Percentiles rank a stretch among this genome's conserved stretches.
Conservation (phyloP, 768 basidiomycete species). For the Termitomyces heimii region DNA sequence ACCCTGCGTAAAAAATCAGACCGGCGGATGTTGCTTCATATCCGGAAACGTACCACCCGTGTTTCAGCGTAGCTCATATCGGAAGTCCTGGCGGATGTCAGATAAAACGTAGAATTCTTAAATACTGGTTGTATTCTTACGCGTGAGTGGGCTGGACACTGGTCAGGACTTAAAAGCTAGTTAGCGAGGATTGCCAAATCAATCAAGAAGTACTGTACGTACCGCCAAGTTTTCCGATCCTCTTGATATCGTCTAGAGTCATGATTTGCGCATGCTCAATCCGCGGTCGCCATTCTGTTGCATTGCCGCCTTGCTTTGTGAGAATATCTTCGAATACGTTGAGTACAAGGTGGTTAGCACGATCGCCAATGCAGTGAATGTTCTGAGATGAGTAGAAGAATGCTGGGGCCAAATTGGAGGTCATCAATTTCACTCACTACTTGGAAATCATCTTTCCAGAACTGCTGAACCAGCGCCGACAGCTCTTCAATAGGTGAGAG, state of each 20-base stretch:
- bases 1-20: constrained; percentile 21
- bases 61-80: constrained; percentile 92
- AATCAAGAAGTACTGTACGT: constrained; percentile 14
- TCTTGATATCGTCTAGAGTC: constrained; percentile 57
- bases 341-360: constrained; percentile 77
- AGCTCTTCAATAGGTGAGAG: constrained; percentile 49
- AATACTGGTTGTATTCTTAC: constrained; percentile 32
- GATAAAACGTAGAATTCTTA: neutral
- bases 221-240: constrained; percentile 74
- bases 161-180: constrained; percentile 58
- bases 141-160: constrained; percentile 94
- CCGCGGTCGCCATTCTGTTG: constrained; percentile 57
- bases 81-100: constrained; percentile 50
- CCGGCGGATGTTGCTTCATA: neutral
- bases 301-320: constrained; percentile 27
- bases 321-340: constrained; percentile 76
- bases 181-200: neutral
- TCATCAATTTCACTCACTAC: constrained; percentile 47
- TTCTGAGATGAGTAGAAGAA: constrained; percentile 44
- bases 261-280: constrained; percentile 95
- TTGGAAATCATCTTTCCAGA: constrained; percentile 76
- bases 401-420: too few relatives aligned
- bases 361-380: constrained; percentile 85
- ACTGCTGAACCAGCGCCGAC: constrained; percentile 46
- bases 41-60: constrained; percentile 47